Percentiles rank a stretch among this genome's conserved stretches.
Conservation (phyloP, 306 rosid species). For the Trifolium repens region DNA sequence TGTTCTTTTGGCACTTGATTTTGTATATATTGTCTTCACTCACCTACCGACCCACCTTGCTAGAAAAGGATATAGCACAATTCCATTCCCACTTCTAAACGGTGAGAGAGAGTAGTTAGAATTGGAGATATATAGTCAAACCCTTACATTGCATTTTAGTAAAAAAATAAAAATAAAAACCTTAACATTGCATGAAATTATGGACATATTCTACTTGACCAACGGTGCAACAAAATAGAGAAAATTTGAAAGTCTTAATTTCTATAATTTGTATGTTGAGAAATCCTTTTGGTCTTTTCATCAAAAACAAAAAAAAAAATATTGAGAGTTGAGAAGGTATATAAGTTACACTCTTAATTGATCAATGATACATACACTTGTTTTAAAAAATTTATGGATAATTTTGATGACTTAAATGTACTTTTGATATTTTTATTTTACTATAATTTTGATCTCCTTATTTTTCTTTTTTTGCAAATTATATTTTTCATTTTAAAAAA, state of each 20-base stretch:
- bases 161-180: too few species aligned
- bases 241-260: not conserved
- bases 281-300: too few species aligned
- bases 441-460: too few species aligned
- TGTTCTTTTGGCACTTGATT: not conserved
- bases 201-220: not conserved
- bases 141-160: not conserved
- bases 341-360: too few species aligned
- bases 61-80: not conserved
- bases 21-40: not conserved
- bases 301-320: too few species aligned
- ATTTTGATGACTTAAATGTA: too few species aligned
- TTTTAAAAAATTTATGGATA: too few species aligned
- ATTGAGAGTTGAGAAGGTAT: too few species aligned
- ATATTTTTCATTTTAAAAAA: too few species aligned
- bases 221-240: not conserved
- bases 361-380: too few species aligned
- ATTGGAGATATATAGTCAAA: not conserved
- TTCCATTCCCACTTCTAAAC: not conserved
- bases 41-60: constrained; percentile 1
- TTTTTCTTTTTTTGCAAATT: too few species aligned
- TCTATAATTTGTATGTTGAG: not conserved
- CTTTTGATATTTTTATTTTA: too few species aligned
- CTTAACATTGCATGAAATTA: not conserved
- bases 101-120: not conserved